Conservation (phyloP, 1,284 basidiomycete species). For the Mrakiaceae sp. region DNA sequence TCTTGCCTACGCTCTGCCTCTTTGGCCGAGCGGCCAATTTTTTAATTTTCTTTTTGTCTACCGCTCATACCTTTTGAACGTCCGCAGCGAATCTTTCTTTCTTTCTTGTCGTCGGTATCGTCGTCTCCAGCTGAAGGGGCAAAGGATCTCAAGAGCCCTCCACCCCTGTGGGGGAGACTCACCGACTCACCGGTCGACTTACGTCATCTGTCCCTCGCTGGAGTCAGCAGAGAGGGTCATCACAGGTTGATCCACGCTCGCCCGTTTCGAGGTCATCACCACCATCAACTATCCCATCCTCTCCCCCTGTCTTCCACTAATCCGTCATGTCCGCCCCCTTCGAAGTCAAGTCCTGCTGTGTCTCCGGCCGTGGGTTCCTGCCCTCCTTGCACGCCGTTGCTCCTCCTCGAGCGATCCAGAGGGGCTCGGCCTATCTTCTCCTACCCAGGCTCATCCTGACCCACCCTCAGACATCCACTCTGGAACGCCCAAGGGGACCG, state of each 20-base stretch:
- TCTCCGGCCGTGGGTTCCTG: background rate
- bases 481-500: slow-evolving; percentile 22
- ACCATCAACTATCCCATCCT: background rate
- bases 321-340: background rate
- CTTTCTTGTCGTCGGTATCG: too few relatives aligned
- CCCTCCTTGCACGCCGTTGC: background rate
- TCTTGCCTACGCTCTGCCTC: too few relatives aligned
- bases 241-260: background rate
- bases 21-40: too few relatives aligned
- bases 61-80: too few relatives aligned
- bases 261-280: background rate
- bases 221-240: too few relatives aligned
- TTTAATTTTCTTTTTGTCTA: too few relatives aligned
- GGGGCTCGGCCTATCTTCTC: background rate
- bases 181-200: too few relatives aligned
- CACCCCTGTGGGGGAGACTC: too few relatives aligned
- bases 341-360: slow-evolving; percentile 8
- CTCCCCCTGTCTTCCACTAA: background rate
- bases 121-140: too few relatives aligned
- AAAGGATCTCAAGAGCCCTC: too few relatives aligned
- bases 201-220: too few relatives aligned
- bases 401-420: background rate
- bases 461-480: slow-evolving; percentile 17
- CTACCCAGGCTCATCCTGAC: background rate
- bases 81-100: too few relatives aligned